A percentile compares a stretch with the other conserved stretches of the same genome.
phyloP scores from a whole-genome alignment of 2,329 filamentous ascomycete genomes.

The Diaporthe australafricana region DNA sequence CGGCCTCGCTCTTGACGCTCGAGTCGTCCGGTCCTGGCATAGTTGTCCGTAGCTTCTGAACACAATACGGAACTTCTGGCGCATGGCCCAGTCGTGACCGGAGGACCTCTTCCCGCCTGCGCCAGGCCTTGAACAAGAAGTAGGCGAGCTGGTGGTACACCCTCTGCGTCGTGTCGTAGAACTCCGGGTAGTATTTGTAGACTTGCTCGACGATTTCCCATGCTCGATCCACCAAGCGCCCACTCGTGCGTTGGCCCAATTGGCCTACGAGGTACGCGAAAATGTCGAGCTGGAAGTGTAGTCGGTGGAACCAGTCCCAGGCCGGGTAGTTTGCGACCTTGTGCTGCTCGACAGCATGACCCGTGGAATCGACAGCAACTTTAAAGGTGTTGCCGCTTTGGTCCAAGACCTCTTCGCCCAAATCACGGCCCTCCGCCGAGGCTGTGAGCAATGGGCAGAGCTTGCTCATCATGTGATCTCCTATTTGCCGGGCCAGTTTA shows the following conservation, averaged over 20 bases:
- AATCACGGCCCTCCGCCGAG: slow-evolving; percentile 59
- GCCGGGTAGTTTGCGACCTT: slow-evolving; percentile 55
- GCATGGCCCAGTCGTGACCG: slow-evolving; percentile 46
- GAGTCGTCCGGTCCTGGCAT: slow-evolving; percentile 49
- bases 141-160: slow-evolving; percentile 57
- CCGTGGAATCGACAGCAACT: slow-evolving; percentile 60
- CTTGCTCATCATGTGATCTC: slow-evolving; percentile 61
- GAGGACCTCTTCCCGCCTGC: slow-evolving; percentile 57
- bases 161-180: slow-evolving; percentile 61
- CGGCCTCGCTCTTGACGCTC: slow-evolving; percentile 48
- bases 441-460: slow-evolving; percentile 60
- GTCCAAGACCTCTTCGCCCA: slow-evolving; percentile 60
- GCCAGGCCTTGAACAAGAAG: slow-evolving; percentile 65
- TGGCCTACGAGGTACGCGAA: slow-evolving; percentile 67
- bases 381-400: slow-evolving; percentile 67
- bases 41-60: slow-evolving; percentile 56
- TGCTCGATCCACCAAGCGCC: slow-evolving; percentile 63
- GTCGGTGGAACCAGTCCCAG: slow-evolving; percentile 67
- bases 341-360: slow-evolving; percentile 60
- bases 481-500: slow-evolving; percentile 59
- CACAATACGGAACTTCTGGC: slow-evolving; percentile 57
- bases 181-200: slow-evolving; percentile 62
- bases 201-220: slow-evolving; percentile 61
- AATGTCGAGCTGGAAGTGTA: slow-evolving; percentile 67
- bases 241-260: slow-evolving; percentile 60